Percentiles rank a stretch among this genome's conserved stretches.
These are phyloP conservation scores for Rhynchospora tenuis DNA, from an alignment of 176 grass and related monocot genomes.

Conservation along the genomic window DNA sequence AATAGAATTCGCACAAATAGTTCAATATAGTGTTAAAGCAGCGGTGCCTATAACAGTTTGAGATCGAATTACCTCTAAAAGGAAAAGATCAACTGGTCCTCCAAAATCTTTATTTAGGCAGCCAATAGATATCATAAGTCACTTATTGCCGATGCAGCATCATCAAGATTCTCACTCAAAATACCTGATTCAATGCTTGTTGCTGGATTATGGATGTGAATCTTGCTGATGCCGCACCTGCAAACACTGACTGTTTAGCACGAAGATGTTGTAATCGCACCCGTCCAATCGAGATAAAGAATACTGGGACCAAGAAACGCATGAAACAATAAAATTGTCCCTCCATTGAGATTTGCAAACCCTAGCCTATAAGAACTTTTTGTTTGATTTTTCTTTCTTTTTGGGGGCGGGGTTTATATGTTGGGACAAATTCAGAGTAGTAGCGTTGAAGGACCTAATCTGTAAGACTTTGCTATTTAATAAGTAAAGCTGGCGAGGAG, in stretches of 20 bases:
- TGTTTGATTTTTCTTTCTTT: not conserved
- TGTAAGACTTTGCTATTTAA: not conserved
- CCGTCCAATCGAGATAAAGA: not conserved
- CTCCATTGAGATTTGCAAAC: not conserved
- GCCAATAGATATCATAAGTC: slow-evolving; percentile 8
- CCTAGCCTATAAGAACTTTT: not conserved
- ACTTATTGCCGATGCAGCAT: slow-evolving; percentile 33
- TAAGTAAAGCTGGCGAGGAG: not conserved
- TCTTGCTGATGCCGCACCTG: slow-evolving; percentile 34
- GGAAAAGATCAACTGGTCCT: not conserved
- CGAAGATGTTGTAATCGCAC: not conserved
- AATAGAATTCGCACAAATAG: not conserved
- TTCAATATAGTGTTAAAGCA: not conserved
- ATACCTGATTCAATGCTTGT: not conserved
- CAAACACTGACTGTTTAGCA: slow-evolving; percentile 20
- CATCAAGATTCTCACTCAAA: slow-evolving; percentile 35
- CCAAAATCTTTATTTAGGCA: not conserved
- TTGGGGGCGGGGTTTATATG: too few species aligned
- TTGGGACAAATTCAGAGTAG: too few species aligned
- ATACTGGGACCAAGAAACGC: not conserved
- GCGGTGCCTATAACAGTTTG: not conserved
- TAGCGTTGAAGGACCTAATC: not conserved
- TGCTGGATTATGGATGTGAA: slow-evolving; percentile 14
- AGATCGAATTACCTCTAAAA: slow-evolving; percentile 1
- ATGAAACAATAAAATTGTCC: not conserved